Conservation (phyloP, 1,139 yeast species). For the Debaryomyces robertsiae region DNA sequence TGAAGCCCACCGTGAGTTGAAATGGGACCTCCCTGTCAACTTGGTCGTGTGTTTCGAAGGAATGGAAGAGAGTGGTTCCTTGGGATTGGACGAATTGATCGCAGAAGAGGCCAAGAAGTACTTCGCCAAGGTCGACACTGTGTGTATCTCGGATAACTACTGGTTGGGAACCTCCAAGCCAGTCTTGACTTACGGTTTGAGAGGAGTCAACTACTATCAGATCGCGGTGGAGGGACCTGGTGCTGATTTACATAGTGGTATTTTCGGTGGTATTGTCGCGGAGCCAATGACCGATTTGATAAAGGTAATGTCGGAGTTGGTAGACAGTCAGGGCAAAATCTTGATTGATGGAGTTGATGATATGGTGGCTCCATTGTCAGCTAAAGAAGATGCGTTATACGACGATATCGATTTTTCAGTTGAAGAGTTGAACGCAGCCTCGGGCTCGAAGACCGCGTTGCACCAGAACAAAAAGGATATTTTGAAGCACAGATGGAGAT, state of each 20-base stretch:
- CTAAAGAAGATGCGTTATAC: slow-evolving; percentile 73
- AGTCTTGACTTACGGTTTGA: slow-evolving; percentile 92
- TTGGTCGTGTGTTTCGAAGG: slow-evolving; percentile 94
- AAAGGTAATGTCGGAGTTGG: slow-evolving; percentile 73
- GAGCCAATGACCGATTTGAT: slow-evolving; percentile 97
- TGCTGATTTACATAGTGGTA: slow-evolving; percentile 96
- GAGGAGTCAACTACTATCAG: slow-evolving; percentile 96
- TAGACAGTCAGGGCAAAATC: slow-evolving; percentile 78
- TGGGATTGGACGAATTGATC: slow-evolving; percentile 85
- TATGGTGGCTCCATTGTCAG: slow-evolving; percentile 93
- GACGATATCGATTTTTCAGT: slow-evolving; percentile 84
- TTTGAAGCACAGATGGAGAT: slow-evolving; percentile 98
- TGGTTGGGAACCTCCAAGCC: slow-evolving; percentile 98
- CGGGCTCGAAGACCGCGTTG: slow-evolving; percentile 84
- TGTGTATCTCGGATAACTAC: slow-evolving; percentile 95
- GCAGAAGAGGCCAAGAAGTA: slow-evolving; percentile 74
- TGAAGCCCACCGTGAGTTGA: slow-evolving; percentile 85
- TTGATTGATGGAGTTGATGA: slow-evolving; percentile 85
- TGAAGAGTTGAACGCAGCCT: slow-evolving; percentile 81
- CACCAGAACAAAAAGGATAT: slow-evolving; percentile 78
- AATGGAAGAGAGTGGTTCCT: slow-evolving; percentile 97
- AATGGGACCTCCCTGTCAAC: slow-evolving; percentile 90
- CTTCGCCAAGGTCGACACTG: slow-evolving; percentile 89
- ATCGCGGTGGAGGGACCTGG: slow-evolving; percentile 84
- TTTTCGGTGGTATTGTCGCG: slow-evolving; percentile 95